phyloP scores from a whole-genome alignment of 2,329 filamentous ascomycete genomes.

The Talaromyces amestolkiae region DNA sequence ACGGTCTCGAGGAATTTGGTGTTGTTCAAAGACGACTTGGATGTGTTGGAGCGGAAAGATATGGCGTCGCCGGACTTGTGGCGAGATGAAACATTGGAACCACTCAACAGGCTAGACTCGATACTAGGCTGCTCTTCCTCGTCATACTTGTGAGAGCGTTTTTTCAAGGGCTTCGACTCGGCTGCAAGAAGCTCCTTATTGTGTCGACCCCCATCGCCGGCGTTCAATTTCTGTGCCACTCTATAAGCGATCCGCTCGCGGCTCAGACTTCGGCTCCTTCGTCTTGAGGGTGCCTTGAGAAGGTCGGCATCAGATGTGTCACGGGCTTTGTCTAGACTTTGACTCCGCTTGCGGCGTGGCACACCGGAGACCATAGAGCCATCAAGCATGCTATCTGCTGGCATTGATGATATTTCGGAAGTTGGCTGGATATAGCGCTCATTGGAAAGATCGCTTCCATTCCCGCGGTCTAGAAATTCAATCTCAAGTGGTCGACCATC shows the following conservation, averaged over 20 bases:
- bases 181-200: conserved; percentile 47
- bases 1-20: conserved; percentile 87
- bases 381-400: conserved; percentile 68
- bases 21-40: conserved; percentile 80
- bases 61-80: conserved; percentile 56
- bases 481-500: conserved; percentile 87
- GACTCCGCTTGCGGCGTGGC: conserved; percentile 49
- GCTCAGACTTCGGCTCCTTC: conserved; percentile 63
- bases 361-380: conserved; percentile 48
- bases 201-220: conserved; percentile 45
- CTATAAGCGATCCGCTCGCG: conserved; percentile 66
- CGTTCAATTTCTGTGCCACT: conserved; percentile 65
- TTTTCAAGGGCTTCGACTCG: conserved; percentile 46
- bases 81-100: conserved; percentile 54
- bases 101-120: conserved; percentile 62
- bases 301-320: conserved; percentile 39
- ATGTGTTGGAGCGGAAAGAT: conserved; percentile 57
- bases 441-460: conserved; percentile 65
- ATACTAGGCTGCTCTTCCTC: conserved; percentile 56
- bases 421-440: conserved; percentile 63
- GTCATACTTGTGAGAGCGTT: conserved; percentile 50
- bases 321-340: conserved; percentile 48
- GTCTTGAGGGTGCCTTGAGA: conserved; percentile 58
- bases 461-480: conserved; percentile 70
- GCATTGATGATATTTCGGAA: conserved; percentile 85